Evolutionary conservation across 2,329 filamentous ascomycete species (phyloP).

Genomic region (Colletotrichum sp.): DNA sequence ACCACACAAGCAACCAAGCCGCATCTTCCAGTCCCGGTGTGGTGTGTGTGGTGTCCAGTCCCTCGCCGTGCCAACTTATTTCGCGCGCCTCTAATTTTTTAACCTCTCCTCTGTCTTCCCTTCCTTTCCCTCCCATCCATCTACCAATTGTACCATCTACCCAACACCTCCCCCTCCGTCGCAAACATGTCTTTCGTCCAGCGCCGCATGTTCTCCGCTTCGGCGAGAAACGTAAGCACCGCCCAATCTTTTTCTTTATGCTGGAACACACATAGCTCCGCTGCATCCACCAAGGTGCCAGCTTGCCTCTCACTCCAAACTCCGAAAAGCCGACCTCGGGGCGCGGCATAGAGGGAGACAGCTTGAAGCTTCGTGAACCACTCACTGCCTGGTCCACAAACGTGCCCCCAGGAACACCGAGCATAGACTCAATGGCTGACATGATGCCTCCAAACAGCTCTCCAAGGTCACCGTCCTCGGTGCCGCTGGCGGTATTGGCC

Average conservation of each 20-base stretch:
- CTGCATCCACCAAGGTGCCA: background rate
- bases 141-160: constrained; percentile 11
- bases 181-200: constrained; percentile 78
- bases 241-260: constrained; percentile 1
- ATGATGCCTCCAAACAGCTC: constrained; percentile 59
- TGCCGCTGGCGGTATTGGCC: constrained; percentile 96
- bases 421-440: constrained; percentile 21
- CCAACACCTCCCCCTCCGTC: constrained; percentile 23
- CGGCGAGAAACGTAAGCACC: constrained; percentile 73
- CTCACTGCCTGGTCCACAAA: background rate
- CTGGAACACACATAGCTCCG: background rate
- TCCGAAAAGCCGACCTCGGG: constrained; percentile 19
- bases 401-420: background rate
- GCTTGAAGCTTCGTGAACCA: background rate
- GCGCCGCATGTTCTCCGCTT: constrained; percentile 82
- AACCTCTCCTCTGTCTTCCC: constrained; percentile 24
- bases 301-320: background rate
- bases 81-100: constrained; percentile 27
- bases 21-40: background rate
- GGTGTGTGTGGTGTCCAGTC: background rate
- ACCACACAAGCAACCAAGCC: background rate
- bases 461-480: constrained; percentile 98
- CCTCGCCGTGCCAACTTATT: constrained; percentile 18
- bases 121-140: constrained; percentile 24
- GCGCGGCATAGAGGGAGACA: background rate